phyloP scores from a whole-genome alignment of 1,284 basidiomycete species.

The Irpex sp. region DNA sequence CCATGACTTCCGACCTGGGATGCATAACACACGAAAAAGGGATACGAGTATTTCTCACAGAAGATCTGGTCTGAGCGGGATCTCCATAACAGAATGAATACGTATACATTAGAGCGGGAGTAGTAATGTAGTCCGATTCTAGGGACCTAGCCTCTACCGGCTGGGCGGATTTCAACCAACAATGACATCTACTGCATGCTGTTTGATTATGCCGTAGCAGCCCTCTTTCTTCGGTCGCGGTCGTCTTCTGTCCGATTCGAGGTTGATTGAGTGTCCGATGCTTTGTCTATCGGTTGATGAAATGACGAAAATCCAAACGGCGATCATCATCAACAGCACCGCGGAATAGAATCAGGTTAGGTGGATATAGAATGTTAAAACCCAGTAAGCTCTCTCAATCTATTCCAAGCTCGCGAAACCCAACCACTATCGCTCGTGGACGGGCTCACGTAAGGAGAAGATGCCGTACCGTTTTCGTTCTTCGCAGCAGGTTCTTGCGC shows the following conservation, averaged over 20 bases:
- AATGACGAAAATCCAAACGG: conserved; percentile 5
- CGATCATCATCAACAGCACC: conserved; percentile 12
- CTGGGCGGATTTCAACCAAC: background rate
- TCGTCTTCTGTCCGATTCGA: conserved; percentile 17
- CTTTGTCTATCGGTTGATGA: conserved; percentile 10
- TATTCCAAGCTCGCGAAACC: conserved; percentile 66
- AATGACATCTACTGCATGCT: background rate
- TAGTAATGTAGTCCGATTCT: conserved; percentile 13
- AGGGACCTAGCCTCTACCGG: background rate
- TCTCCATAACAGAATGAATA: conserved; percentile 5
- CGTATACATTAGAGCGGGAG: conserved; percentile 16
- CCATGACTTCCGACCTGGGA: conserved; percentile 7
- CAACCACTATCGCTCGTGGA: conserved; percentile 50
- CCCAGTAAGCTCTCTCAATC: conserved; percentile 64
- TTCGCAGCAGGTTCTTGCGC: conserved; percentile 12
- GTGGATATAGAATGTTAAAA: conserved; percentile 52
- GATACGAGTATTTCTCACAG: background rate
- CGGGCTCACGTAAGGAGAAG: conserved; percentile 50
- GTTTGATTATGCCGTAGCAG: conserved; percentile 20
- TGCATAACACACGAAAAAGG: background rate
- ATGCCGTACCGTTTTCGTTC: conserved; percentile 64
- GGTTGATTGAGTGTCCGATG: conserved; percentile 15
- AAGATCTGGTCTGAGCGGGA: background rate
- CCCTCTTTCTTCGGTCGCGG: conserved; percentile 22
- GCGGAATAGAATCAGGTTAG: conserved; percentile 18